Base-by-base conservation (phyloP, 1,139 yeast genomes). In the Eremothecium cymbalariae region DNA sequence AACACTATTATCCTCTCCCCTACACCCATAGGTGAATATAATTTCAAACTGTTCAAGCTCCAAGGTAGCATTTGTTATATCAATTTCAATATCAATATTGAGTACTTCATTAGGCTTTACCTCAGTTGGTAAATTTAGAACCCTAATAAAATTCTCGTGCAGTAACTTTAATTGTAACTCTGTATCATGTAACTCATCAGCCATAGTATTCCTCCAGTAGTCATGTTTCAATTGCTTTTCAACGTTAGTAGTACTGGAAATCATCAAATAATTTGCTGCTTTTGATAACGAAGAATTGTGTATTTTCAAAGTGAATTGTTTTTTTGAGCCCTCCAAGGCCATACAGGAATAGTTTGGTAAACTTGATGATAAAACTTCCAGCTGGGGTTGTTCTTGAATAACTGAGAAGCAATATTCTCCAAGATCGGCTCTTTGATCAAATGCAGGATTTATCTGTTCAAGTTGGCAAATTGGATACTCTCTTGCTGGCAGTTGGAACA, bases 251-350 rank as follows among this genome's bases (percentile, higher is more conserved):
- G 35, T 27, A 18, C 48, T 42, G 5, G 41, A 33, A 25, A 53
- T 41, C 17, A 42, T 42, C 6, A 57, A 35, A 34, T 47, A 48
- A 36, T 53, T 50, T 9, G 54, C 50, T 1, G 45, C 28, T 21
- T 50, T 45, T 11, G 41, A 41, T 11, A 55, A 31, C 1, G 60
- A 55, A 25, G 46, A 67, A 51, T 85, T 85, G 22, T 72, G 65
- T 29, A 85, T 57, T 1, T 63, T 57, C 3, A 83, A 58, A 0
- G 67, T 58, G 45, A 82, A 77, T 6, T 55, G 49, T 37, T 65
- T 66, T 37, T 64, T 64, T 45, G 85, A 93, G 2, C 95, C 95
- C 50, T 84, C 94, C 17, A 84, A 59, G 28, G 84, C 59, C 88
- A 82, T 80, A 18, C 48, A 41, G 5, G 50, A 44, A 22, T 50